A percentile compares a stretch with the other conserved stretches of the same genome.
These are phyloP conservation scores for Coemansia sp. DNA, from an alignment of 192 early-diverging fungal genomes.

Conservation along the genomic window DNA sequence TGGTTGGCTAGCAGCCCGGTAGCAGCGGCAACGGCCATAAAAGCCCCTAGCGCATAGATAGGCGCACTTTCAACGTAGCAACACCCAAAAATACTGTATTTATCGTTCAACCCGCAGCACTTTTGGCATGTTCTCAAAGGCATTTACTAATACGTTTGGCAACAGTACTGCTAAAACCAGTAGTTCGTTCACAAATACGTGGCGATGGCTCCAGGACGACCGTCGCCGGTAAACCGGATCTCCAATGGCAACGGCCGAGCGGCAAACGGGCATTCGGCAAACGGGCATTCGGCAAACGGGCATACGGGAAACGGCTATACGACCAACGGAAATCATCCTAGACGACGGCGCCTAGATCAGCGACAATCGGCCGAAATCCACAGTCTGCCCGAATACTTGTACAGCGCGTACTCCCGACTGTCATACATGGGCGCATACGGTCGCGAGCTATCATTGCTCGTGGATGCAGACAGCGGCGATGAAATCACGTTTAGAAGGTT, in stretches of 20 bases:
- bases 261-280: not conserved
- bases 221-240: conserved; percentile 9
- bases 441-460: conserved; percentile 14
- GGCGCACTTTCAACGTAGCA: not conserved
- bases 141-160: no score
- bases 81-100: not conserved
- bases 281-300: not conserved
- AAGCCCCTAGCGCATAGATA: no score
- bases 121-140: no score
- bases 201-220: conserved; percentile 27
- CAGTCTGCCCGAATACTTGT: conserved; percentile 38
- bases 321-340: not conserved
- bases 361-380: conserved; percentile 2
- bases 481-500: conserved; percentile 20
- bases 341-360: conserved; percentile 7
- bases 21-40: no score
- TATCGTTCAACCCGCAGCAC: not conserved
- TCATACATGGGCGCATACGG: not conserved
- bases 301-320: not conserved
- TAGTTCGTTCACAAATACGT: not conserved
- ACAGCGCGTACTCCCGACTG: conserved; percentile 20
- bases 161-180: no score
- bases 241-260: conserved; percentile 9
- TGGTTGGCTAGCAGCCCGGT: no score
- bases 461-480: conserved; percentile 18